Percentiles rank a stretch among this genome's conserved stretches.
These are phyloP conservation scores for Hymenoscyphus occultus DNA, from an alignment of 2,329 filamentous ascomycete genomes.

Conservation along the genomic window DNA sequence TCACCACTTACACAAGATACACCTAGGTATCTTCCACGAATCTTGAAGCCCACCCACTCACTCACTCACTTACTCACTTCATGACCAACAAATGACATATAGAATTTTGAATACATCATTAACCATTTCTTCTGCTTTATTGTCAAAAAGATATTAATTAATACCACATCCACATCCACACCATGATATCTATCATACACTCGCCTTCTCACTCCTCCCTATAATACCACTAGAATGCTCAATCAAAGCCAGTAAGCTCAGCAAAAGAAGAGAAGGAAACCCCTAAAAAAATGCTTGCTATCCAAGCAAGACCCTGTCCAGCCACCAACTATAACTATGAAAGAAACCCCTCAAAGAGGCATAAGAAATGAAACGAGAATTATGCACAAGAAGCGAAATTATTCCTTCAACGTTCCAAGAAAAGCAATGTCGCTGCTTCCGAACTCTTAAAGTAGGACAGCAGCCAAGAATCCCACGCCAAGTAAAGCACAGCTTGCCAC, in stretches of 20 bases:
- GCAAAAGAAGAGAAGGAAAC: not conserved
- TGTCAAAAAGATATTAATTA: no score
- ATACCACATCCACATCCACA: no score
- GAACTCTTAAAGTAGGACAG: slow-evolving; percentile 10
- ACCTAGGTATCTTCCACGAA: no score
- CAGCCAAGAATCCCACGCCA: slow-evolving; percentile 15
- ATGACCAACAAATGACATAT: no score
- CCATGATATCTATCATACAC: no score
- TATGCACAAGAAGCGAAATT: not conserved
- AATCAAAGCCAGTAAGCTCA: not conserved
- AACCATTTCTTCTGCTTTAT: no score
- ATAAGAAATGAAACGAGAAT: not conserved
- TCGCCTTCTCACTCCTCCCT: no score
- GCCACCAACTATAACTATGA: not conserved
- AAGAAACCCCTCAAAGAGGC: not conserved
- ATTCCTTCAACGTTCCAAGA: not conserved
- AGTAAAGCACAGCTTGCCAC: slow-evolving; percentile 19
- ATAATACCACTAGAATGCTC: not conserved
- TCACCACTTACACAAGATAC: no score
- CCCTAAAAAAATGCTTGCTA: not conserved
- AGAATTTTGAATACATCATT: no score
- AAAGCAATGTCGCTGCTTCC: not conserved
- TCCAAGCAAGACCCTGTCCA: not conserved
- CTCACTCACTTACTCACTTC: no score
- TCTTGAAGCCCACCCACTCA: no score